These are phyloP conservation scores for Phytophthora constricta DNA, from an alignment of 352 stramenopile genomes.

Conservation along the genomic window DNA sequence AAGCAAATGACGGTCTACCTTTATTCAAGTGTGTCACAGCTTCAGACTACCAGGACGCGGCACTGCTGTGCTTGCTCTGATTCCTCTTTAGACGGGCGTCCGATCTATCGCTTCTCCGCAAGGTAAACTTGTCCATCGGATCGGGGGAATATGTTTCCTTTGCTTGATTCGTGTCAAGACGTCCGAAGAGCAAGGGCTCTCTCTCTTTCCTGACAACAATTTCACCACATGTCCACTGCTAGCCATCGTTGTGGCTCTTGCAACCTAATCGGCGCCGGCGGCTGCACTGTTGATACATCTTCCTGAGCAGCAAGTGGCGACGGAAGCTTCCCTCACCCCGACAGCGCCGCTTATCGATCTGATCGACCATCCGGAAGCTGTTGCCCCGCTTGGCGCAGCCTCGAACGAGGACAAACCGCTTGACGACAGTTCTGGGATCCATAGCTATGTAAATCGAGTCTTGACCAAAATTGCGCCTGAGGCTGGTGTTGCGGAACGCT, in stretches of 20 bases:
- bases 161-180: conserved; percentile 42
- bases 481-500: conserved; percentile 6
- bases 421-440: not conserved
- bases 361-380: not conserved
- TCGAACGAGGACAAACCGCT: no score
- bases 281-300: conserved; percentile 13
- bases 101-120: conserved; percentile 22
- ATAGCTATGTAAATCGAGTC: conserved; percentile 28
- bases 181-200: conserved; percentile 30
- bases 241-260: conserved; percentile 21
- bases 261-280: conserved; percentile 11
- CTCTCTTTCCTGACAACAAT: conserved; percentile 25
- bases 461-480: conserved; percentile 4
- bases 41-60: conserved; percentile 36
- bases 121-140: conserved; percentile 7
- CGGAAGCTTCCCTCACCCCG: not conserved
- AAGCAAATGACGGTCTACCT: conserved; percentile 24
- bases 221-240: conserved; percentile 29
- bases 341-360: not conserved
- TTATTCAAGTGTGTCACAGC: conserved; percentile 21
- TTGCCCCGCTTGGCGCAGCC: not conserved
- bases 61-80: conserved; percentile 34
- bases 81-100: conserved; percentile 39
- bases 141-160: conserved; percentile 13
- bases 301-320: not conserved